Evolutionary conservation across 2,329 filamentous ascomycete species (phyloP).

Genomic region (Colletotrichum orbiculare): DNA sequence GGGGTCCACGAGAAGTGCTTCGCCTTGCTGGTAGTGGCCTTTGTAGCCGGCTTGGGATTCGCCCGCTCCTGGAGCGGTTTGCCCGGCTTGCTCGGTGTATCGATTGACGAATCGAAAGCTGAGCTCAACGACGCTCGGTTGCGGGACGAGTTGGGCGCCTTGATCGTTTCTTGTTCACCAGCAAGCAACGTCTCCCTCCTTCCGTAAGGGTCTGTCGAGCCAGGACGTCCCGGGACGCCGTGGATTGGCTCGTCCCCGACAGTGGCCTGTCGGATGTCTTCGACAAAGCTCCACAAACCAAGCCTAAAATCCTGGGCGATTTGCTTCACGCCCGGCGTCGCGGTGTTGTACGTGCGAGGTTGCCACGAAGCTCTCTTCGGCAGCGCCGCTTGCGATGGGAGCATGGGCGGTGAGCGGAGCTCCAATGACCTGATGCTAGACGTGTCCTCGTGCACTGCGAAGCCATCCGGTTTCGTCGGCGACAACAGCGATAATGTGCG

Average conservation of each 20-base stretch:
- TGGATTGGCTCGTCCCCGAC: constrained; percentile 91
- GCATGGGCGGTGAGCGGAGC: constrained; percentile 41
- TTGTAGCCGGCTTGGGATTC: constrained; percentile 49
- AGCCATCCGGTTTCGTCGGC: constrained; percentile 63
- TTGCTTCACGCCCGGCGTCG: constrained; percentile 69
- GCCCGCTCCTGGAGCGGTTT: constrained; percentile 41
- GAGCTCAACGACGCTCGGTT: constrained; percentile 51
- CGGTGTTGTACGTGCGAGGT: constrained; percentile 59
- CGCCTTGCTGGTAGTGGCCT: constrained; percentile 48
- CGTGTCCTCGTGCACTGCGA: constrained; percentile 57
- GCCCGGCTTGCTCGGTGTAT: constrained; percentile 47
- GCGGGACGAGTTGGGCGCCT: constrained; percentile 53
- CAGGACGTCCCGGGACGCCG: constrained; percentile 50
- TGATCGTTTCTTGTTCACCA: constrained; percentile 59
- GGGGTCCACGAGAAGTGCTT: constrained; percentile 72
- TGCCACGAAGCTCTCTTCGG: constrained; percentile 71
- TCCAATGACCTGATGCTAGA: constrained; percentile 54
- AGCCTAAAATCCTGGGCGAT: constrained; percentile 90
- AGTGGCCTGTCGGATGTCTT: constrained; percentile 94
- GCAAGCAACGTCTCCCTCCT: constrained; percentile 35
- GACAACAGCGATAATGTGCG: constrained; percentile 83
- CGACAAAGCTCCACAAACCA: constrained; percentile 92
- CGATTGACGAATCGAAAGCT: constrained; percentile 51
- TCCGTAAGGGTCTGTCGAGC: constrained; percentile 20
- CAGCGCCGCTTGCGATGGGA: constrained; percentile 51